phyloP scores from a whole-genome alignment of 2,329 filamentous ascomycete species.

The Trichoderma endophyticum region DNA sequence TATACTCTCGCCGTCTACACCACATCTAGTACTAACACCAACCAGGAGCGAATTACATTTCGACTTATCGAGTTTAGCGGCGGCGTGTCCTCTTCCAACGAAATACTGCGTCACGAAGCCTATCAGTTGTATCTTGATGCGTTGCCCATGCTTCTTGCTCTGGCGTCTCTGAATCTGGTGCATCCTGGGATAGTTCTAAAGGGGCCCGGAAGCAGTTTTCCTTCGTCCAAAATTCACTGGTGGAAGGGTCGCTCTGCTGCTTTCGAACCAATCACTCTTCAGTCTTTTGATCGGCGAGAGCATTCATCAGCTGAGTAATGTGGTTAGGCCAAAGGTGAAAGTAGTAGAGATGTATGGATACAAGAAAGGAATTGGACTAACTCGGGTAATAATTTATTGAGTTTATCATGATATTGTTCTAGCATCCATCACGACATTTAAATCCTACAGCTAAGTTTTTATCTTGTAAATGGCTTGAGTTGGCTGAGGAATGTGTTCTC shows the following conservation, averaged over 20 bases:
- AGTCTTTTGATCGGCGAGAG: neutral
- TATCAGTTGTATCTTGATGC: constrained; percentile 53
- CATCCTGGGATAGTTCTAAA: constrained; percentile 45
- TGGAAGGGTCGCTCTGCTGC: neutral
- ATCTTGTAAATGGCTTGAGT: no score
- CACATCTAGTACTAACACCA: neutral
- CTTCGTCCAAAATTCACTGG: constrained; percentile 18
- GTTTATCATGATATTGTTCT: neutral
- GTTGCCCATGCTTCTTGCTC: constrained; percentile 53
- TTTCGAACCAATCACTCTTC: neutral
- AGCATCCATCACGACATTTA: neutral
- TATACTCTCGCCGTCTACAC: neutral
- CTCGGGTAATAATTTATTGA: neutral
- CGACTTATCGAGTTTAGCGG: constrained; percentile 55
- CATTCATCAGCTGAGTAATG: neutral
- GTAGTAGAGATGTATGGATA: neutral
- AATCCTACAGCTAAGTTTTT: no score
- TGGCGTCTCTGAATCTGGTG: constrained; percentile 37
- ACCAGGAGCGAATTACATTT: constrained; percentile 56
- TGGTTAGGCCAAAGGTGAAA: neutral
- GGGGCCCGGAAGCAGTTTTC: constrained; percentile 43
- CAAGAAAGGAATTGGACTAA: neutral
- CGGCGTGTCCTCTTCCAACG: constrained; percentile 33
- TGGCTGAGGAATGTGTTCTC: no score
- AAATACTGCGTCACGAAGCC: constrained; percentile 37